Base-by-base conservation (phyloP, 331 rosid genomes). In the Saraca asoca region DNA sequence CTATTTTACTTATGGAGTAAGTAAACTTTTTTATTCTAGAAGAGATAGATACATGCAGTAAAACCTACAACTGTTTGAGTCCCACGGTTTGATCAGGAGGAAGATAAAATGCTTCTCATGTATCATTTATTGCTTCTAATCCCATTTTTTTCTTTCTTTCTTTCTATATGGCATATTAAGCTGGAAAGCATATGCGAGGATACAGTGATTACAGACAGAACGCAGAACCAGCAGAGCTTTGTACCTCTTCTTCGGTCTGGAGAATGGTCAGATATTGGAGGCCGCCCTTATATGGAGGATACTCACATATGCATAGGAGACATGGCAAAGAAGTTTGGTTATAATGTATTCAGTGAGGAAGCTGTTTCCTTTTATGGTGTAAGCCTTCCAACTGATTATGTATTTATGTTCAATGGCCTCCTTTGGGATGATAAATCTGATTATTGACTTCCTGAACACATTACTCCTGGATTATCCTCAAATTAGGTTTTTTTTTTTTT, bases 291-390 rank as follows among this genome's bases (percentile, higher is more conserved):
- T 62, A 93, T 93, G 98, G 96, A 89, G 76, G 98, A 93, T 75
- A 85, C 98, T 17, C 94, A 90, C 58, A 62, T 90, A 59, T 84
- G 95, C 91, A 86, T 93, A 62, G 83, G 75, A 55, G 93, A 93
- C 79, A 46, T 93, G 79, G 95, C 83, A 44, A 77, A 82, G 82
- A 81, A 84, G 66, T 93, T 79, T 52, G 91, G 82, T 39, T 74
- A 61, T 62, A 60, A 79, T 51, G 63, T 29, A 1, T 76, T 64
- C 44, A 12, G 48, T 12, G 81, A 73, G 19, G 90, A 84, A 79
- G 82, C 88, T 41, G 52, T 93, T 82, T 93, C 98, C 69, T 87
- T 93, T 54, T 93, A 87, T 78, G 96, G 96, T 43, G 98, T 93
- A 84, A 80, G 93, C 65, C 58, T 31, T 68, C 58, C 64, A 51